These are phyloP conservation scores for Orobanche coerulescens DNA, from an alignment of 257 asterid genomes.

Conservation along the genomic window DNA sequence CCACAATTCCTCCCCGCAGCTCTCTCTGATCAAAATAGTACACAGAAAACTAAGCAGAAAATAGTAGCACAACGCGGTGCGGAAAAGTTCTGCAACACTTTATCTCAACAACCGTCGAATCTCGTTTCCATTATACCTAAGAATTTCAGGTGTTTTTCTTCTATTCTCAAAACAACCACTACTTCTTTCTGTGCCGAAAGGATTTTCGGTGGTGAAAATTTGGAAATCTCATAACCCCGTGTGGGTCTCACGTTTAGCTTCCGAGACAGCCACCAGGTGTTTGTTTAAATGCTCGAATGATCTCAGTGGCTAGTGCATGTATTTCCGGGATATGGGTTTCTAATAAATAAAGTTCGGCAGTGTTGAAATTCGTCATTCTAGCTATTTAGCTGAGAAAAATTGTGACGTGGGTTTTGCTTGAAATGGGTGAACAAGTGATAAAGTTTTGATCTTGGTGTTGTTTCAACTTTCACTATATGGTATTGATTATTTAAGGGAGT, in stretches of 20 bases:
- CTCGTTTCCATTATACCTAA: constrained; percentile 17
- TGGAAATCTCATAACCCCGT: not conserved
- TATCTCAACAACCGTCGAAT: constrained; percentile 7
- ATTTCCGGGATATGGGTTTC: not conserved
- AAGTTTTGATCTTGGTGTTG: constrained; percentile 31
- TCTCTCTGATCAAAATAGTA: constrained; percentile 39
- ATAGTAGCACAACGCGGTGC: constrained; percentile 26
- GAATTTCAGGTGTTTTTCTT: not conserved
- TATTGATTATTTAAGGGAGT: constrained; percentile 21
- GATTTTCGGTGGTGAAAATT: not conserved
- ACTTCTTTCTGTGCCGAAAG: constrained; percentile 18
- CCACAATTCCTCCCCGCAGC: constrained; percentile 48
- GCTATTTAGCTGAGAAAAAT: constrained; percentile 2
- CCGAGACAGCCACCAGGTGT: not conserved
- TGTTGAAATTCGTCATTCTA: not conserved
- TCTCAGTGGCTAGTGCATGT: not conserved
- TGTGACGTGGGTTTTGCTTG: constrained; percentile 28
- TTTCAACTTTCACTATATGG: constrained; percentile 22
- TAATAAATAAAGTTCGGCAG: constrained; percentile 20
- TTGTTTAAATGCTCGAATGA: constrained; percentile 2
- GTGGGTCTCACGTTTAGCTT: constrained; percentile 16
- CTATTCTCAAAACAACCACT: not conserved
- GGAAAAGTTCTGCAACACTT: constrained; percentile 12
- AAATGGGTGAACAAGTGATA: constrained; percentile 16
- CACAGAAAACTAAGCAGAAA: constrained; percentile 21